Evolutionary conservation across 495 filamentous ascomycete genomes (phyloP), one percentile per base, ranked within the genome.

Genomic region (Penicillium goetzii): DNA sequence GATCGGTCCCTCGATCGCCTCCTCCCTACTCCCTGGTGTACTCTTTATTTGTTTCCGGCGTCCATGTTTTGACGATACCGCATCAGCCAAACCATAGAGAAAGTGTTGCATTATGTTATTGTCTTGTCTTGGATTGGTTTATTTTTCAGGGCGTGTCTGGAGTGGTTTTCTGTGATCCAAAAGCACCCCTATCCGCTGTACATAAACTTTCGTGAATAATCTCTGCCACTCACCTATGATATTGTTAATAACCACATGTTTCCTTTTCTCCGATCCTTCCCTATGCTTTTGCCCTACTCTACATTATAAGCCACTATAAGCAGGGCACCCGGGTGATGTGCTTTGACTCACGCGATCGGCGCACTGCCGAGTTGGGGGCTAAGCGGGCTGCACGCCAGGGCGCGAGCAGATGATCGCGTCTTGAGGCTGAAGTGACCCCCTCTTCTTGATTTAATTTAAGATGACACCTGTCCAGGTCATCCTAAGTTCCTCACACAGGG

Each of bases 81-180:
- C 74, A 71, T 74, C 63, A 64, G 61, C 60, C 59, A 52, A 64
- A 65, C 47, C 36, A 75, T 78, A 78, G 72, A 78, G 32, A 43
- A 40, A n/a, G 12, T 36, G 59, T 40, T 62, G 65, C 55, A 69
- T 67, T 58, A 58, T 52, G 61, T 59, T 40, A 54, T 57, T 21
- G 55, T 38, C 33, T 33, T 50, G 11, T 28, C 38, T 43, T 63
- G 30, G n/a, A 25, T 50, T 63, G 41, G 19, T 56, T 52, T n/a
- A 25, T 40, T 65, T 56, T 32, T 51, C 38, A 30, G 55, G 61
- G 49, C 61, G 64, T 57, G 25, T 57, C 30, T 56, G 63, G 60
- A 54, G 60, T 63, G 63, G 58, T 51, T 60, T 60, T 54, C 23
- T 61, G 60, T 52, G 45, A 52, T 28, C 30, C 28, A 43, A 62